Evolutionary conservation across 441 rosid species (phyloP), one percentile per base, ranked within the genome.

Genomic region (Arabidopsis hybrid): DNA sequence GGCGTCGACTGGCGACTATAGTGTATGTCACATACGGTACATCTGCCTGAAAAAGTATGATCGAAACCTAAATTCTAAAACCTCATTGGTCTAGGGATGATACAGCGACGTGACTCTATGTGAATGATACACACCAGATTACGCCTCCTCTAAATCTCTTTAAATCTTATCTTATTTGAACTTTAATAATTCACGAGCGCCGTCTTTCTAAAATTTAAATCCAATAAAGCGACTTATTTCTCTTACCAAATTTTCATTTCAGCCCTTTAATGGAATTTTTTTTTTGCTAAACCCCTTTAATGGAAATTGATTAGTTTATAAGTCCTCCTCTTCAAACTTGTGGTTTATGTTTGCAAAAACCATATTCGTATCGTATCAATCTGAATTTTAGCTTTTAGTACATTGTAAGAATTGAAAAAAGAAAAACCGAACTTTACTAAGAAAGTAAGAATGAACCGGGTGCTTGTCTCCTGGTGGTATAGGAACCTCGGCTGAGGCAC

Each of bases 181-280:
- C 57, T 69, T 69, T 64, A 46, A 76, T 75, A 75, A 62, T 68
- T 62, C 70, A 69, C 58, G 32, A 45, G 43, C 74, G 79, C 71
- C 79, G 79, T 21, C 79, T 76, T 69, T 76, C 17, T 12, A 31
- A 40, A 49, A 59, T 7, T 9, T 3, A 10, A 34, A 31, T 18
- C 50, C 4, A 18, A 2, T 31, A 60, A 46, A 60, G 8, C 11
- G 43, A 60, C 65, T 21, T n/a, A 14, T 34, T 42, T 59, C 55
- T 74, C 18, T 49, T 31, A 8, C 17, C 5, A 74, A 74, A 29
- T 50, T 73, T 73, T 36, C 36, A 12, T 0, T 58, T 40, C 26
- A 59, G 17, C 17, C 78, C 61, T 67, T 14, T 5, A 9, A 10
- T 34, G 14, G 17, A 46, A 49, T n/a, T n/a, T n/a, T n/a, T n/a